Evolutionary conservation across 192 early-diverging fungal species (phyloP).

Genomic region (Diversispora epigaea): DNA sequence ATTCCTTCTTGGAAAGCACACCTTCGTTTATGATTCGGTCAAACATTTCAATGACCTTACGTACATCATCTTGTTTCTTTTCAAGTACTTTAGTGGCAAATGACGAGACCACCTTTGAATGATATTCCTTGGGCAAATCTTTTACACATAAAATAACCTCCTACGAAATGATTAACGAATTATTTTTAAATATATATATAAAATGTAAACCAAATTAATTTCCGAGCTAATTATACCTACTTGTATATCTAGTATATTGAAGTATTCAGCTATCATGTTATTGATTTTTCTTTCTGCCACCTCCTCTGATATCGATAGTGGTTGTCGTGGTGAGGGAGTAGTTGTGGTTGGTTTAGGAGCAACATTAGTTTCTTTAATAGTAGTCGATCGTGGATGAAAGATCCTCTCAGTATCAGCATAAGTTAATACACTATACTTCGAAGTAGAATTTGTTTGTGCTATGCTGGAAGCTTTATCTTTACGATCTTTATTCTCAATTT

Average conservation of each 20-base stretch:
- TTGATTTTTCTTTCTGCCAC: conserved; percentile 34
- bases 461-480: conserved; percentile 46
- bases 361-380: conserved; percentile 20
- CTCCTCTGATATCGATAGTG: conserved; percentile 35
- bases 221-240: conserved; percentile 43
- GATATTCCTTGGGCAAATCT: conserved; percentile 48
- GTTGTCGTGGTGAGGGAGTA: too few relatives aligned
- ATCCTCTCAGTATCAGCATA: conserved; percentile 39
- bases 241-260: conserved; percentile 8
- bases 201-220: neutral
- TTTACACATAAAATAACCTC: conserved; percentile 69
- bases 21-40: too few relatives aligned
- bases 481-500: too few relatives aligned
- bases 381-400: conserved; percentile 1
- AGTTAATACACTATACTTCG: conserved; percentile 42
- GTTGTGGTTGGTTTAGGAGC: conserved; percentile 41
- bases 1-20: too few relatives aligned
- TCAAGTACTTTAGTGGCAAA: conserved; percentile 47
- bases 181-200: conserved; percentile 29
- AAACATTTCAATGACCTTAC: conserved; percentile 55
- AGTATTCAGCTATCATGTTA: conserved; percentile 38
- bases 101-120: conserved; percentile 32
- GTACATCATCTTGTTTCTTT: conserved; percentile 53
- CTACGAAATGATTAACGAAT: conserved; percentile 55
- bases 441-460: conserved; percentile 47